Evolutionary conservation across 306 rosid genomes (phyloP), one percentile per base, ranked within the genome.

Genomic region (Psophocarpus tetragonolobus): DNA sequence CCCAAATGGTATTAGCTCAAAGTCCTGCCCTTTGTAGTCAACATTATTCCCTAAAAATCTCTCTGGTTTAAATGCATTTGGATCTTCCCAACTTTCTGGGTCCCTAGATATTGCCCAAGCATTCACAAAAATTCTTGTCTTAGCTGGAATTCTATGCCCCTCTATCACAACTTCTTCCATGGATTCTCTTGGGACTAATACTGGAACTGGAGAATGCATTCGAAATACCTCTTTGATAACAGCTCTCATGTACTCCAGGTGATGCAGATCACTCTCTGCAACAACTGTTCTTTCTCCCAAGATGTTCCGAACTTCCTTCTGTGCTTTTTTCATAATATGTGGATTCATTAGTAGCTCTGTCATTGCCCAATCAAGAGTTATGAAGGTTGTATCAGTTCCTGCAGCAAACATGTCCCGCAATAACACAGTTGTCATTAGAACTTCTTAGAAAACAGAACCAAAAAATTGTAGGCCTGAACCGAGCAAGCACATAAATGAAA

Each of bases 371-470:
- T 88, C 96, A 36, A 92, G 93, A 42, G 84, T 68, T 45, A 89
- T 90, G 83, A 82, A 86, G 26, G 81, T 80, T 62, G 93, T 90
- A 73, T 90, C 96, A 6, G 96, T 90, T 80, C 93, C 92, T 26
- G 93, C 97, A 39, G 88, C 91, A 84, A 90, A 92, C 92, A 90
- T 90, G 61, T 92, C 96, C 93, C 90, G 79, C 84, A 63, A 11
- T 44, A 39, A 67, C 45, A 68, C 32, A 33, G 29, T 73, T 62
- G 14, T 42, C 80, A 24, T 13, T 41, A 39, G 45, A 8, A 38
- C 4, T 38, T 38, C 11, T 38, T 7, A 38, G 42, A 38, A 38
- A 38, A 38, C 12, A 38, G 42, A 38, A 8, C 10, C 7, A 38
- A 38, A 38, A 38, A 38, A 38, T 33, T 33, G 36, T 33, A 33